These are phyloP conservation scores for Albugo laibachii DNA, from an alignment of 352 stramenopile genomes.

Conservation along the genomic window DNA sequence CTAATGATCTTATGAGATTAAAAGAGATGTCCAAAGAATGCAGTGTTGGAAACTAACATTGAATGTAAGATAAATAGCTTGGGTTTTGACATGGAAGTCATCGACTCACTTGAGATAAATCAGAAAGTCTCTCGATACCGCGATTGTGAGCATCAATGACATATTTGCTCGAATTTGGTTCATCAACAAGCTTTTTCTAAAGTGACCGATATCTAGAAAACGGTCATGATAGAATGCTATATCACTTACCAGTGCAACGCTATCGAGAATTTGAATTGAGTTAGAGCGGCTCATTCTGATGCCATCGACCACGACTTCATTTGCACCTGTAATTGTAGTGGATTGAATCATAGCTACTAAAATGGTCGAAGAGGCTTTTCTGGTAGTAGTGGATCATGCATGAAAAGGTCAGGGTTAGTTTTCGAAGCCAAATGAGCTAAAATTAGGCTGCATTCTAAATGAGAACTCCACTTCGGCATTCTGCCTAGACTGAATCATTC, in stretches of 20 bases:
- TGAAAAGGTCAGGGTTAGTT: no score
- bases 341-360: no score
- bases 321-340: no score
- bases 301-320: no score
- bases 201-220: neutral
- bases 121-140: conserved; percentile 27
- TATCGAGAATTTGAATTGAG: conserved; percentile 17
- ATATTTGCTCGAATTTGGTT: conserved; percentile 68
- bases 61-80: neutral
- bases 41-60: conserved; percentile 17
- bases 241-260: conserved; percentile 14
- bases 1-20: conserved; percentile 31
- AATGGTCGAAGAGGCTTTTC: no score
- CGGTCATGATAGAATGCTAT: neutral
- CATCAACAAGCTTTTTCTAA: conserved; percentile 19
- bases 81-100: neutral
- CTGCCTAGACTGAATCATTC: no score
- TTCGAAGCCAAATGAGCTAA: no score
- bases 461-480: no score
- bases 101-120: conserved; percentile 30
- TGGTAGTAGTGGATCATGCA: no score
- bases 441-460: no score
- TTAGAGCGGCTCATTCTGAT: no score
- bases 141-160: conserved; percentile 63
- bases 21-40: conserved; percentile 65